These are phyloP conservation scores for Chaetomium tenue DNA, from an alignment of 495 filamentous ascomycete genomes.

Conservation along the genomic window DNA sequence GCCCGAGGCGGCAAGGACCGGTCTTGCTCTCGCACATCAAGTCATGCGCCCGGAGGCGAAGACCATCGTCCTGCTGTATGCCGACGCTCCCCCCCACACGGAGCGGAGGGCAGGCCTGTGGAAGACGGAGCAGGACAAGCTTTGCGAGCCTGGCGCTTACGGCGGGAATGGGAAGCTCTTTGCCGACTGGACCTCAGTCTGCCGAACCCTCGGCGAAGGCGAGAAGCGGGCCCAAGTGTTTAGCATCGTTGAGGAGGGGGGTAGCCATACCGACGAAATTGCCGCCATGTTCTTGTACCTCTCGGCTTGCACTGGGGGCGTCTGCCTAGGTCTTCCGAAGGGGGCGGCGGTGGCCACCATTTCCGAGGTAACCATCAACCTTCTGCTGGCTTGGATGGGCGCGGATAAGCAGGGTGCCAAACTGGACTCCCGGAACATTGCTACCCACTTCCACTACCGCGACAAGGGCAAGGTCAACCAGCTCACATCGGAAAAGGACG, in stretches of 20 bases:
- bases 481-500: constrained; percentile 25
- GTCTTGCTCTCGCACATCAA: constrained; percentile 43
- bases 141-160: constrained; percentile 27
- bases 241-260: constrained; percentile 26
- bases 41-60: constrained; percentile 46
- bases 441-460: constrained; percentile 19
- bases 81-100: constrained; percentile 50
- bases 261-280: not conserved
- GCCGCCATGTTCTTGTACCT: constrained; percentile 41
- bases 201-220: constrained; percentile 30
- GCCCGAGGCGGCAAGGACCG: constrained; percentile 49
- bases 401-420: constrained; percentile 37
- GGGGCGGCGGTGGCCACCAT: constrained; percentile 31
- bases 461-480: constrained; percentile 19
- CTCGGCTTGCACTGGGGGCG: constrained; percentile 40
- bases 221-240: constrained; percentile 44
- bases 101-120: constrained; percentile 12
- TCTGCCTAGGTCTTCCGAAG: constrained; percentile 34
- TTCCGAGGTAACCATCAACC: constrained; percentile 42
- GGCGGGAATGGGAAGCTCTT: constrained; percentile 38
- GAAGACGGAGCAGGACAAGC: constrained; percentile 31
- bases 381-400: constrained; percentile 51
- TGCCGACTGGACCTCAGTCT: constrained; percentile 44
- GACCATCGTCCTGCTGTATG: constrained; percentile 49
- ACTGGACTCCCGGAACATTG: constrained; percentile 20